These are phyloP conservation scores for Pulveroboletus sp. DNA, from an alignment of 768 basidiomycete species.

Conservation along the genomic window DNA sequence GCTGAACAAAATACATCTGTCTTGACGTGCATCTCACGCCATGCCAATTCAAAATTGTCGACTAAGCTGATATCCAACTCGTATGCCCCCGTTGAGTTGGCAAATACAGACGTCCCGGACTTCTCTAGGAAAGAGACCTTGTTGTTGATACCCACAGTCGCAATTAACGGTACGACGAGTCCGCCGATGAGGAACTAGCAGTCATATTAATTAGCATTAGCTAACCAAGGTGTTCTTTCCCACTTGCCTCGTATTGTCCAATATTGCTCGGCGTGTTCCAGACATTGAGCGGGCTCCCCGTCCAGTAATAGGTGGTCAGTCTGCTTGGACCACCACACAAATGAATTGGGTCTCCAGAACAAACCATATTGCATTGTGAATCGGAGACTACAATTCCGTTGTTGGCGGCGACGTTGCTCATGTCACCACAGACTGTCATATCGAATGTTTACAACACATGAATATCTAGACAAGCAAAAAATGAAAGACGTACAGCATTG, in stretches of 20 bases:
- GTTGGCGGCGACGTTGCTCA: conserved; percentile 42
- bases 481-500: conserved; percentile 61
- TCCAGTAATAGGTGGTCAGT: conserved; percentile 52
- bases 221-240: neutral
- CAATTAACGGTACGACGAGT: conserved; percentile 66
- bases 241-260: conserved; percentile 64
- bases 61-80: conserved; percentile 65
- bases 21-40: conserved; percentile 74
- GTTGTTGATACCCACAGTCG: conserved; percentile 75
- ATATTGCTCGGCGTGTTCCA: conserved; percentile 65
- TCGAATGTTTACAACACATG: neutral
- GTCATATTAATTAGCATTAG: neutral
- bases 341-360: conserved; percentile 67
- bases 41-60: conserved; percentile 42
- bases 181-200: conserved; percentile 47
- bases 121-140: conserved; percentile 82
- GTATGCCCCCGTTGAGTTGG: conserved; percentile 72
- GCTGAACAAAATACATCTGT: conserved; percentile 80
- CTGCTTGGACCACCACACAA: conserved; percentile 59
- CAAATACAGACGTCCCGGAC: conserved; percentile 53
- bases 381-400: conserved; percentile 31
- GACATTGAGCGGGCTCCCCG: conserved; percentile 42
- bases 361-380: conserved; percentile 44
- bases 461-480: neutral
- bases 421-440: conserved; percentile 63